These are phyloP conservation scores for Mikania micrantha DNA, from an alignment of 129 eudicot species.

Conservation along the genomic window DNA sequence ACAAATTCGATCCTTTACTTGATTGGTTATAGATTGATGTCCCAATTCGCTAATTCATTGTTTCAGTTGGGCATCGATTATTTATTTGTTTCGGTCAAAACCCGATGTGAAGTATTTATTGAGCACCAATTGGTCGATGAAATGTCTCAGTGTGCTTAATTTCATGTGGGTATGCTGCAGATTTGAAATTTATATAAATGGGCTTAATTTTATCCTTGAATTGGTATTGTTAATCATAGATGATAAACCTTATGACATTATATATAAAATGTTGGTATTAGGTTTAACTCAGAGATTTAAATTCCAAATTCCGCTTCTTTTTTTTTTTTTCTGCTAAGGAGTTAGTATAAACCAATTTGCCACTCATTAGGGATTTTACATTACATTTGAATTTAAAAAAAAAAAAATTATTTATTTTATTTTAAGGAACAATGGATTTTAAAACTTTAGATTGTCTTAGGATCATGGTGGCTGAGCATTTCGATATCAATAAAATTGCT, in stretches of 20 bases:
- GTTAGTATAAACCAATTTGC: not conserved
- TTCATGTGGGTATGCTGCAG: not conserved
- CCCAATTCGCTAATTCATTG: not conserved
- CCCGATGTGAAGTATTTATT: conserved; percentile 11
- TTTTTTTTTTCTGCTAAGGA: not conserved
- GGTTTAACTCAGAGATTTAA: not conserved
- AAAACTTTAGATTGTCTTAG: not conserved
- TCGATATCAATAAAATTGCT: too few species aligned
- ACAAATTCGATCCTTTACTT: not conserved
- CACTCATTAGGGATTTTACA: not conserved
- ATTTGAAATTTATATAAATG: not conserved
- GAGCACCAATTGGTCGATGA: not conserved
- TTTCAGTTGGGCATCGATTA: not conserved
- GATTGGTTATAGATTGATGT: not conserved
- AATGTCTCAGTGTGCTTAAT: conserved; percentile 4
- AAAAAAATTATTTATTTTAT: too few species aligned
- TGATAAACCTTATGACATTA: not conserved
- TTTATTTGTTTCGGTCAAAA: too few species aligned
- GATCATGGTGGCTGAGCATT: too few species aligned
- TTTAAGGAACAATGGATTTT: not conserved
- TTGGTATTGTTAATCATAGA: not conserved
- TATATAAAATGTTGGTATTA: conserved; percentile 7
- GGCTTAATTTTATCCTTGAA: not conserved
- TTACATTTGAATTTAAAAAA: too few species aligned
- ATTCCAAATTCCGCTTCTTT: not conserved